These are phyloP conservation scores for Erucastrum elatum DNA, from an alignment of 345 rosid species.

Conservation along the genomic window DNA sequence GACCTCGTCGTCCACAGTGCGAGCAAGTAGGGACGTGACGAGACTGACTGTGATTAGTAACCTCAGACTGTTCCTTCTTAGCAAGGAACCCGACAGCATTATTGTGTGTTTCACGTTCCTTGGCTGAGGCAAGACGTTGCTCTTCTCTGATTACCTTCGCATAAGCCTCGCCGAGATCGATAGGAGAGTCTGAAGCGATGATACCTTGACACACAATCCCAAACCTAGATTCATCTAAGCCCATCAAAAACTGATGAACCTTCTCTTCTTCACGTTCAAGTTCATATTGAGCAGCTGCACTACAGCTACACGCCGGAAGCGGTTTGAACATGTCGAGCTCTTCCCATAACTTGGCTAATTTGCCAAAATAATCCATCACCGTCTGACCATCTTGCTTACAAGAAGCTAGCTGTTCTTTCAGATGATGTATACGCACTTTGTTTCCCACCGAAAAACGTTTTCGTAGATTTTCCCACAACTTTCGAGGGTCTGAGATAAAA, in stretches of 20 bases:
- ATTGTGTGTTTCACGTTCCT: not conserved
- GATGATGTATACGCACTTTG: not conserved
- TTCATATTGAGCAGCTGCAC: not conserved
- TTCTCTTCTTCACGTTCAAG: not conserved
- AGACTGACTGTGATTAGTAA: not conserved
- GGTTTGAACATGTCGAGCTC: not conserved
- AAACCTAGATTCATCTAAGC: not conserved
- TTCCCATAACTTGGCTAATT: not conserved
- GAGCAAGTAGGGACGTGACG: not conserved
- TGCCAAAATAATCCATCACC: not conserved
- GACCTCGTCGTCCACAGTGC: not conserved
- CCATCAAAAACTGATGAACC: not conserved
- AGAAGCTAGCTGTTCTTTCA: not conserved
- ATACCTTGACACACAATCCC: not conserved
- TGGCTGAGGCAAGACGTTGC: not conserved
- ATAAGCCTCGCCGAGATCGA: not conserved
- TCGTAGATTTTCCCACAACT: not conserved
- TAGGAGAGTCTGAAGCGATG: not conserved
- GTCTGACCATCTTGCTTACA: not conserved
- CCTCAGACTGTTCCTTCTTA: not conserved
- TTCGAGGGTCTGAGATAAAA: not conserved
- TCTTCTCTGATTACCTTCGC: not conserved
- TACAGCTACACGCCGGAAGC: not conserved
- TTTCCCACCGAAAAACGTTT: not conserved
- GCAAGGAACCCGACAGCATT: not conserved